phyloP scores from a whole-genome alignment of 108 stramenopile species.

The Nitzschia sp. region DNA sequence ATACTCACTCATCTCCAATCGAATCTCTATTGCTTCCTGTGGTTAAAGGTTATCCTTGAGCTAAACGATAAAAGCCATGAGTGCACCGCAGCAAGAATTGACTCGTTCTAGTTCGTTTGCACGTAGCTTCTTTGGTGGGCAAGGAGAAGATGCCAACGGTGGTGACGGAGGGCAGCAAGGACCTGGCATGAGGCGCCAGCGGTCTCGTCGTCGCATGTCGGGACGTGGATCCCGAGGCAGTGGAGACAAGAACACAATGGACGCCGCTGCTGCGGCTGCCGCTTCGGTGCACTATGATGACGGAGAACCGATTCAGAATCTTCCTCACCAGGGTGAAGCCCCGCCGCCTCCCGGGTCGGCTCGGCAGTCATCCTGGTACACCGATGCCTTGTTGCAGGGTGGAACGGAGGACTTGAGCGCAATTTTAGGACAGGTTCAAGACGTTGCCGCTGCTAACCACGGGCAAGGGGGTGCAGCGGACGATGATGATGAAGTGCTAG shows the following conservation, averaged over 20 bases:
- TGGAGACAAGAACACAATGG: neutral
- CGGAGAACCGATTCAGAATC: neutral
- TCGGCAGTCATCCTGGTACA: slow-evolving; percentile 26
- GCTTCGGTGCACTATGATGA: neutral
- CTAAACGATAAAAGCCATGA: too few species aligned
- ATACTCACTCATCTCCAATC: too few species aligned
- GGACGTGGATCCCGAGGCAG: neutral
- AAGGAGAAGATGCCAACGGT: neutral
- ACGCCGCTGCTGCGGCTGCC: neutral
- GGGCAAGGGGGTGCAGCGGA: neutral
- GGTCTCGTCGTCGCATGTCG: slow-evolving; percentile 29
- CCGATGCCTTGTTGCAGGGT: slow-evolving; percentile 23
- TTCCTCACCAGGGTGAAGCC: neutral
- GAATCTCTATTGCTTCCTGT: too few species aligned
- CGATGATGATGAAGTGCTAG: slow-evolving; percentile 43
- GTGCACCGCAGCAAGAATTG: neutral
- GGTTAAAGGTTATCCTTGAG: too few species aligned
- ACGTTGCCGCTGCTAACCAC: neutral
- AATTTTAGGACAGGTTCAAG: slow-evolving; percentile 7
- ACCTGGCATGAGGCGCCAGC: slow-evolving; percentile 17
- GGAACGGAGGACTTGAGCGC: slow-evolving; percentile 11
- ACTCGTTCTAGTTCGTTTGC: slow-evolving; percentile 13
- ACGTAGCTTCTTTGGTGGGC: slow-evolving; percentile 12
- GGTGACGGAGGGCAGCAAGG: neutral
- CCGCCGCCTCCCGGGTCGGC: neutral